phyloP scores from a whole-genome alignment of 257 asterid species.

The Rubia yunnanensis region DNA sequence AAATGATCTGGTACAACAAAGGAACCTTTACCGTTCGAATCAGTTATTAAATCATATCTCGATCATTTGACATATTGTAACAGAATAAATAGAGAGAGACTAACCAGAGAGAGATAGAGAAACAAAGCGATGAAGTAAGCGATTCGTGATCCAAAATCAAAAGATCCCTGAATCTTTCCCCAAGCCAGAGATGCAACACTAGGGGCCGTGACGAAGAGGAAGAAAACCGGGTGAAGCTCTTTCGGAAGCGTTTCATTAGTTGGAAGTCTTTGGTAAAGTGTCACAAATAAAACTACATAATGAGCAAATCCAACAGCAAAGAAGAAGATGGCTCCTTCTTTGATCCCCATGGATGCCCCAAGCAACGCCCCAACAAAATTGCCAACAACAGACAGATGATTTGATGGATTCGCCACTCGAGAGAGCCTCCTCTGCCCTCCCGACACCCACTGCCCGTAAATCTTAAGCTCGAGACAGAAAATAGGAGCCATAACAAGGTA shows the following conservation, averaged over 20 bases:
- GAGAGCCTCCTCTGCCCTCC: conserved; percentile 87
- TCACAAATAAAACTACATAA: conserved; percentile 66
- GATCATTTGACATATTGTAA: not conserved
- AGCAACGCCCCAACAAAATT: conserved; percentile 85
- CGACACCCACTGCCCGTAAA: conserved; percentile 98
- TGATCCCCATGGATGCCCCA: conserved; percentile 81
- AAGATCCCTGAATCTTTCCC: conserved; percentile 73
- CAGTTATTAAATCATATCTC: not conserved
- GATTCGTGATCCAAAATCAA: conserved; percentile 55
- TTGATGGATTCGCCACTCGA: conserved; percentile 84
- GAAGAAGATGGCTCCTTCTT: conserved; percentile 83
- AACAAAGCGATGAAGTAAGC: conserved; percentile 79
- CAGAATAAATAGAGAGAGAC: not conserved
- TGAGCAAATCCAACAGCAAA: conserved; percentile 90
- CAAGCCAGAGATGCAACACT: conserved; percentile 93
- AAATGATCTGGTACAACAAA: too few species aligned
- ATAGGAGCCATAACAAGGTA: conserved; percentile 73
- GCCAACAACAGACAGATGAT: conserved; percentile 69
- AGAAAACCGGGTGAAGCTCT: conserved; percentile 92
- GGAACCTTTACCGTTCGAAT: not conserved
- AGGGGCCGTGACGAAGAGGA: conserved; percentile 83
- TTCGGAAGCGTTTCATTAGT: conserved; percentile 82
- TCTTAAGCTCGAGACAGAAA: conserved; percentile 56
- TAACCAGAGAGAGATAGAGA: conserved; percentile 76
- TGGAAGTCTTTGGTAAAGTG: conserved; percentile 89